Conservation (phyloP, 345 rosid species). For the Eucalyptus melliodora region DNA sequence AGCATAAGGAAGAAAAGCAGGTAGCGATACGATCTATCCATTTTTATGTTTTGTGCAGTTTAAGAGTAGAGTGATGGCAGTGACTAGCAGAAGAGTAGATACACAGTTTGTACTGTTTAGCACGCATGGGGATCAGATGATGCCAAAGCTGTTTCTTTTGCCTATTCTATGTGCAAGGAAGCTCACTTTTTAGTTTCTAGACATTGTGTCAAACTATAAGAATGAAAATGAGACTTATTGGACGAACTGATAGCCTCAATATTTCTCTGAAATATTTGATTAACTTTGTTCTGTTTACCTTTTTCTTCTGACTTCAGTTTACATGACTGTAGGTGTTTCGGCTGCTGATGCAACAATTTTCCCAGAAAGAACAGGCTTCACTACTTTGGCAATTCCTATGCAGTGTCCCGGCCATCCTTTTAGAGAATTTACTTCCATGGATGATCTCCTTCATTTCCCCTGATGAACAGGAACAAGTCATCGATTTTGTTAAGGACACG, state of each 20-base stretch:
- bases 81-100: background rate
- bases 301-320: background rate
- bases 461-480: slow-evolving; percentile 22
- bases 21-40: background rate
- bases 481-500: slow-evolving; percentile 19
- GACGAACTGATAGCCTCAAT: background rate
- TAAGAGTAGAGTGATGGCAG: background rate
- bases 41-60: background rate
- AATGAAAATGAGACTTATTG: background rate
- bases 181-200: background rate
- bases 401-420: slow-evolving; percentile 50
- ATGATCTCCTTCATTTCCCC: slow-evolving; percentile 36
- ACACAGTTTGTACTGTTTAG: background rate
- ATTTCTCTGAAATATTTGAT: background rate
- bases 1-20: slow-evolving; percentile 82
- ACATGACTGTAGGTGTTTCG: slow-evolving; percentile 47
- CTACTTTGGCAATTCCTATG: slow-evolving; percentile 57
- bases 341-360: slow-evolving; percentile 42
- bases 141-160: background rate
- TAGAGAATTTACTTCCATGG: slow-evolving; percentile 62
- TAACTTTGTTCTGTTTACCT: background rate
- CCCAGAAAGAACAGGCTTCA: slow-evolving; percentile 43
- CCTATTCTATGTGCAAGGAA: background rate
- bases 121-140: background rate
- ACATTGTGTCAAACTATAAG: background rate